Base-by-base conservation (phyloP, 345 rosid species). In the Ailanthus altissimus region DNA sequence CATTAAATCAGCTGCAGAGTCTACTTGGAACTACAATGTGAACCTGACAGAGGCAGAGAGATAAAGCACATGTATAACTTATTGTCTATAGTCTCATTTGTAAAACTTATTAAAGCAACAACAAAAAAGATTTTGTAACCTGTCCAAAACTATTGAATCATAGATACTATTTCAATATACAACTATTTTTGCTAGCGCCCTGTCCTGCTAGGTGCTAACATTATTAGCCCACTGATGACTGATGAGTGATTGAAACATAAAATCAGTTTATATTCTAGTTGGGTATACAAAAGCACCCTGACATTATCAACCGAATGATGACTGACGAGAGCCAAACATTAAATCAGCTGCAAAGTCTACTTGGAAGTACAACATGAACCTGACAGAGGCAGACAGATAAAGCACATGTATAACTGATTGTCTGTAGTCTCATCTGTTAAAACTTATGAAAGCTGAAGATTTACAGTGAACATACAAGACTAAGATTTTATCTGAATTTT, bases 361-460 rank as follows among this genome's bases (percentile, higher is more conserved):
- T 74, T 7, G 62, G 49, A 21, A 63, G 54, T 20, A 64, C 20
- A 73, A 36, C 57, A 21, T 21, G 64, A 56, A 28, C 63, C 63
- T 21, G 9, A 54, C 36, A 38, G 16, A 6, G 8, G 25, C 43
- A 16, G 14, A 25, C 14, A 28, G 21, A 60, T 10, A 14, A n/a
- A 1, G 11, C 45, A 59, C 56, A 45, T 2, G 26, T 42, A 40
- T 42, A 25, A 59, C 67, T 26, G 42, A 73, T 25, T 46, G 18
- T 62, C 38, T 20, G 40, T 40, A 4, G 49, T 38, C 20, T 12
- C 18, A 71, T 71, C 3, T 11, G 11, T 40, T n/a, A 16, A 43
- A 72, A 15, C 8, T 49, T 16, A 42, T 58, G 8, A 23, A 23
- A 5, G 18, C 57, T 73, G 26, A 28, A 73, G 56, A 61, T 38